phyloP scores from a whole-genome alignment of 345 rosid species.

The Corymbia maculata region DNA sequence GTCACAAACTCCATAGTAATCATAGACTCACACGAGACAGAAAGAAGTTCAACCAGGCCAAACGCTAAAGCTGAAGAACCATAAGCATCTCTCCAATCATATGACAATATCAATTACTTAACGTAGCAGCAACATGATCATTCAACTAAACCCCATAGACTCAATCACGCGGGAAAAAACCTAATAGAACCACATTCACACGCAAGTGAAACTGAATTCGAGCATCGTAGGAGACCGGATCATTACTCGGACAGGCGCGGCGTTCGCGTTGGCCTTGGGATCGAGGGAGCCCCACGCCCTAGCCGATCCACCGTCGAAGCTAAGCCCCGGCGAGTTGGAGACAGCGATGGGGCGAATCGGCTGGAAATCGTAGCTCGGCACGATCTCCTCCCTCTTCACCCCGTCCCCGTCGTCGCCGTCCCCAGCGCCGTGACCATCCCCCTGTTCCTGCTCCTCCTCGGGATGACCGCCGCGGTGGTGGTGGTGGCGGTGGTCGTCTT shows the following conservation, averaged over 20 bases:
- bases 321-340: conserved; percentile 16
- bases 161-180: background rate
- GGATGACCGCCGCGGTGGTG: conserved; percentile 4
- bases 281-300: conserved; percentile 50
- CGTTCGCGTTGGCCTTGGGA: conserved; percentile 12
- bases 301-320: conserved; percentile 29
- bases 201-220: background rate
- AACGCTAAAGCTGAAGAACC: background rate
- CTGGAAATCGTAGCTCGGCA: conserved; percentile 86
- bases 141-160: background rate
- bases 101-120: background rate
- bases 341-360: conserved; percentile 52
- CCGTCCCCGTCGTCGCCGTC: conserved; percentile 10
- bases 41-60: background rate
- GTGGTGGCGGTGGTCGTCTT: conserved; percentile 13
- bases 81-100: background rate
- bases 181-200: background rate
- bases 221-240: background rate
- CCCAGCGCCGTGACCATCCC: conserved; percentile 3
- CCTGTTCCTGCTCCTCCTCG: background rate
- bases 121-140: background rate
- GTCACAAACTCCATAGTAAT: background rate
- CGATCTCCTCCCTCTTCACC: conserved; percentile 53
- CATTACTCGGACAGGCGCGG: conserved; percentile 30
- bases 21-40: background rate